Base-by-base conservation (phyloP, 345 rosid species). In the Luvunga scandens region DNA sequence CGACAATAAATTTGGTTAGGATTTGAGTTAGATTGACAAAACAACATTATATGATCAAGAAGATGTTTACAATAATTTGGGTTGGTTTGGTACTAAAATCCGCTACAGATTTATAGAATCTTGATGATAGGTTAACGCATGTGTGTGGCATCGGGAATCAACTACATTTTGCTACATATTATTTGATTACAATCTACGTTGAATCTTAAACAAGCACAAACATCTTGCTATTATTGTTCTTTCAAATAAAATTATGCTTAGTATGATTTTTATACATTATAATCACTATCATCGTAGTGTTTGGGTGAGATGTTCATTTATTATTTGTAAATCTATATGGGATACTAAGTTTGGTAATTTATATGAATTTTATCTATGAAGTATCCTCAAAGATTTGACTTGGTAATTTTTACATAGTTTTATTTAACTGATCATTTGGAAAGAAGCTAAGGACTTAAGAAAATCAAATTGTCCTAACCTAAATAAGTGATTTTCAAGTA, bases 401-500 rank as follows among this genome's bases (percentile, higher is more conserved):
- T 0, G 4, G 3, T 42, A 14, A 10, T 42, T 42, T 10, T 2
- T 42, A 42, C 0, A 3, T 2, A 0, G 1, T 42, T 42, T 42
- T 42, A 42, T 10, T 42, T 42, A 9, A 10, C 10, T 10, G 2
- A 0, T 42, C 14, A 10, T 14, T 42, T 4, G 0, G 0, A 10
- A 42, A 42, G 10, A 10, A 42, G 1, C 0, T 1, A 9, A 1
- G 0, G 14, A 42, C 0, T 42, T n/a, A n/a, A 42, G 2, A 12
- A 42, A 42, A 10, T 12, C 0, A 42, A 42, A 2, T 42, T 42
- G 16, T 42, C 1, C 1, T 42, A 13, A 42, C 16, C 0, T 12
- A 1, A 42, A 42, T 42, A 42, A 42, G 2, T 0, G 0, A 42
- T 42, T 42, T 42, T 42, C 0, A 42, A 12, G 4, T 42, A 42